Percentiles rank a stretch among this genome's conserved stretches.
phyloP scores from a whole-genome alignment of 805 yeast species.

The Zygosaccharomyces rouxii region DNA sequence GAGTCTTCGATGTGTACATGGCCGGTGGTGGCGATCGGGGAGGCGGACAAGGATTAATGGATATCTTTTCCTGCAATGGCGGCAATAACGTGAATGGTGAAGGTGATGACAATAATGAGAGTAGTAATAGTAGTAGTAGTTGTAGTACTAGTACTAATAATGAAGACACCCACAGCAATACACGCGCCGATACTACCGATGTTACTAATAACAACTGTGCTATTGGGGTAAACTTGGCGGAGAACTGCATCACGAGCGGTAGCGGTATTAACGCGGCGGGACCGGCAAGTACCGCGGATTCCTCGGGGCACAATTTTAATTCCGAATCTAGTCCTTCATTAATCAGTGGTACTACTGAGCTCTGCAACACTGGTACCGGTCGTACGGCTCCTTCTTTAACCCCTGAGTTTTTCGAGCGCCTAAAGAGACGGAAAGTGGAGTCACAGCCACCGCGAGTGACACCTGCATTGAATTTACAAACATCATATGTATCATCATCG shows the following conservation, averaged over 20 bases:
- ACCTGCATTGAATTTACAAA: not conserved
- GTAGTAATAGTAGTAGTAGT: not conserved
- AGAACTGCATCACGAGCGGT: not conserved
- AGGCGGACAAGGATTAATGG: conserved; percentile 17
- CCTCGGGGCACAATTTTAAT: not conserved
- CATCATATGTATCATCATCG: not conserved
- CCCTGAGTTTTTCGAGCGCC: conserved; percentile 9
- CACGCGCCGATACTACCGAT: not conserved
- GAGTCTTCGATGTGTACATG: conserved; percentile 29
- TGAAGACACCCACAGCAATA: conserved; percentile 4
- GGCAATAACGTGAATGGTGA: not conserved
- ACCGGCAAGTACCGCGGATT: not conserved
- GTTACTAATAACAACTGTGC: not conserved
- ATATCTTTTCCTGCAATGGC: conserved; percentile 21
- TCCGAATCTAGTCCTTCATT: not conserved
- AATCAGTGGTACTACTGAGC: conserved; percentile 1
- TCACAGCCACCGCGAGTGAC: not conserved
- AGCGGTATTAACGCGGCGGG: not conserved
- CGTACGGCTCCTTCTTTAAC: conserved; percentile 10
- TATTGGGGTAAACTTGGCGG: not conserved
- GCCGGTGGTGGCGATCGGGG: conserved; percentile 18
- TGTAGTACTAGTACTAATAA: not conserved
- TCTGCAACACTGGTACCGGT: conserved; percentile 19
- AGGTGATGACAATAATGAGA: not conserved
- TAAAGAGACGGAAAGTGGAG: conserved; percentile 8